phyloP scores from a whole-genome alignment of 805 yeast species.

The Saccharomycopsis sp. region DNA sequence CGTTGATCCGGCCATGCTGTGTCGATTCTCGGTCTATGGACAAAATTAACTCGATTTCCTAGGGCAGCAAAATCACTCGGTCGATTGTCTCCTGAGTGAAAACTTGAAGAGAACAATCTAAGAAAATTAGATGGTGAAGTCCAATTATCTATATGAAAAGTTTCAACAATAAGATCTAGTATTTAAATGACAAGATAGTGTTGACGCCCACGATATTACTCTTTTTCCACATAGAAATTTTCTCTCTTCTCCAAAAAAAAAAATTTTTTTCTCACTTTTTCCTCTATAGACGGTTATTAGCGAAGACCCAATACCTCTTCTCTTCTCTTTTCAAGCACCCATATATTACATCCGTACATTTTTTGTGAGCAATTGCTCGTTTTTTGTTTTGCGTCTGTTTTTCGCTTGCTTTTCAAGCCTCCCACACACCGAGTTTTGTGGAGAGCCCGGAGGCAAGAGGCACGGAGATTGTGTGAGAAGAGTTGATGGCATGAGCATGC shows the following conservation, averaged over 20 bases:
- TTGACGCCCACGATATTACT: not conserved
- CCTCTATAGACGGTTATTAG: not conserved
- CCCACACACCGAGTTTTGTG: too few relatives aligned
- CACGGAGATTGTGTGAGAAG: too few relatives aligned
- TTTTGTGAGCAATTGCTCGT: too few relatives aligned
- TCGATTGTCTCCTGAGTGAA: not conserved
- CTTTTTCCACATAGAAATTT: not conserved
- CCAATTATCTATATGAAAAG: not conserved
- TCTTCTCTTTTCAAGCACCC: too few relatives aligned
- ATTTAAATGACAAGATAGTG: not conserved
- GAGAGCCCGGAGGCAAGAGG: too few relatives aligned
- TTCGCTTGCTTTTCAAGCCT: too few relatives aligned
- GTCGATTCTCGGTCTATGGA: conserved; percentile 3
- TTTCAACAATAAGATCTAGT: not conserved
- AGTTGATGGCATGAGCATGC: too few relatives aligned
- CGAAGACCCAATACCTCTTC: not conserved
- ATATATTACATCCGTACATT: too few relatives aligned
- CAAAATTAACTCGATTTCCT: not conserved
- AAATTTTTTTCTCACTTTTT: too few relatives aligned
- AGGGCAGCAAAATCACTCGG: not conserved
- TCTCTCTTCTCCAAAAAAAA: not conserved
- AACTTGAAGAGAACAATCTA: not conserved
- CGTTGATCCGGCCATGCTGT: conserved; percentile 18
- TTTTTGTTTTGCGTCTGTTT: too few relatives aligned
- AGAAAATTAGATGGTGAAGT: not conserved